phyloP scores from a whole-genome alignment of 495 filamentous ascomycete genomes.

The Paragyromitra xinjiangensis region DNA sequence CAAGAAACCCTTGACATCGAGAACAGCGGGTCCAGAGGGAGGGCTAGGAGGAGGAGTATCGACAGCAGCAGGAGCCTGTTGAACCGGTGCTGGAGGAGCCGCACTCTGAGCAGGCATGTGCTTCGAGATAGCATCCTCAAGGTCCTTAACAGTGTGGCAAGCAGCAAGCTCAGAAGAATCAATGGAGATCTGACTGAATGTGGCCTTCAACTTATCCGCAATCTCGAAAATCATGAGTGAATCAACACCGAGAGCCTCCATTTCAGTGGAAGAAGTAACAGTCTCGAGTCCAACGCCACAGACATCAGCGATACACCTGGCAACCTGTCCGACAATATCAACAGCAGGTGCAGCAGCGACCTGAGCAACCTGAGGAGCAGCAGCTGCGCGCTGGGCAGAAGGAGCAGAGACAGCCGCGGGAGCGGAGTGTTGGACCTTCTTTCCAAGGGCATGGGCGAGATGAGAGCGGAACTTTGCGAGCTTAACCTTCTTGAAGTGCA shows the following conservation, averaged over 20 bases:
- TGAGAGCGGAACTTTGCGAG: constrained; percentile 44
- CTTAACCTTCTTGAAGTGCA: constrained; percentile 53
- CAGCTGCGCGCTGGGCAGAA: background rate
- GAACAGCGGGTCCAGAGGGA: constrained; percentile 43
- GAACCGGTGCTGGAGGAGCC: constrained; percentile 33
- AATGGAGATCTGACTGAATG: constrained; percentile 63
- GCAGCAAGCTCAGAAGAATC: constrained; percentile 68
- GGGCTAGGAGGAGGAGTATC: constrained; percentile 42
- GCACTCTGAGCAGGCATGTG: constrained; percentile 43
- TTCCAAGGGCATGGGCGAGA: constrained; percentile 38
- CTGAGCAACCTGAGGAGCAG: constrained; percentile 6
- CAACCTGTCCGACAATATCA: constrained; percentile 33
- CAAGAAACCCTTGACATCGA: constrained; percentile 55
- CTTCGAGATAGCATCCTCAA: constrained; percentile 55
- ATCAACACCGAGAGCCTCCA: constrained; percentile 69
- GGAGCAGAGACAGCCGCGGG: constrained; percentile 21
- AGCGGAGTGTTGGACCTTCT: constrained; percentile 9
- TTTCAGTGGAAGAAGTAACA: constrained; percentile 66
- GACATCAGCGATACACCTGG: constrained; percentile 70
- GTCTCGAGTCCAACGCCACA: constrained; percentile 74
- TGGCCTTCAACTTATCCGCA: constrained; percentile 66
- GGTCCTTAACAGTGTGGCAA: constrained; percentile 62
- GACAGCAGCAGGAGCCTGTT: constrained; percentile 26
- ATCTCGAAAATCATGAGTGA: constrained; percentile 69
- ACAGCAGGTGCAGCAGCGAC: constrained; percentile 22